Evolutionary conservation across 495 filamentous ascomycete genomes (phyloP), one percentile per base, ranked within the genome.

Genomic region (Aspergillus homomorphus): DNA sequence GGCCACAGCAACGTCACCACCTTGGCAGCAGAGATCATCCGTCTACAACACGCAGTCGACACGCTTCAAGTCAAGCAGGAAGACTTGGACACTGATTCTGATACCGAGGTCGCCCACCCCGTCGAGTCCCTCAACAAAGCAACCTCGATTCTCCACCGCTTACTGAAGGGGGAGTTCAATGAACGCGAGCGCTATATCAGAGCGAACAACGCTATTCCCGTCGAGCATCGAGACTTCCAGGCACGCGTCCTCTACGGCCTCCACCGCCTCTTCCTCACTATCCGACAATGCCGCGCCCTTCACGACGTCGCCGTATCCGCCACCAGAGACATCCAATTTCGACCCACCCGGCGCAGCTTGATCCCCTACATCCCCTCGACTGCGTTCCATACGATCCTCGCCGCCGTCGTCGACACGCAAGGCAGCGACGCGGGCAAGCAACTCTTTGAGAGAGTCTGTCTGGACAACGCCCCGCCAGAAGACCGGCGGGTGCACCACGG

Each of bases 311-410:
- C 69, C 52, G 45, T 56, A 24, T 45, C 69, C 19, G 42, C 66
- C 48, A 30, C 12, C 3, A 6, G 2, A 12, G 56, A 64, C 20
- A 45, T 53, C 41, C n/a, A 33, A 59, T 58, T 57, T 66, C 50
- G 54, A 22, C 42, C 53, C 23, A 51, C 28, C 43, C 28, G 62
- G 18, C 65, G 50, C 18, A 59, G 65, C 42, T 58, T 55, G 20
- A 24, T 71, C 43, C 56, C 65, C 19, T 63, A 66, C 54, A 66
- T 78, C 38, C 68, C 77, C 12, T 30, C 69, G 0, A 51, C 61
- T 7, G 66, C 78, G 21, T 86, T 86, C 69, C 75, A 83, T 56
- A 51, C 56, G 12, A 50, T 85, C 28, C 69, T 86, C 16, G 62
- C 73, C 18, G 77, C 76, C 15, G 53, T 84, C 7, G 76, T 79